Base-by-base conservation (phyloP, 2,329 filamentous ascomycete genomes). In the Claviceps paspali region DNA sequence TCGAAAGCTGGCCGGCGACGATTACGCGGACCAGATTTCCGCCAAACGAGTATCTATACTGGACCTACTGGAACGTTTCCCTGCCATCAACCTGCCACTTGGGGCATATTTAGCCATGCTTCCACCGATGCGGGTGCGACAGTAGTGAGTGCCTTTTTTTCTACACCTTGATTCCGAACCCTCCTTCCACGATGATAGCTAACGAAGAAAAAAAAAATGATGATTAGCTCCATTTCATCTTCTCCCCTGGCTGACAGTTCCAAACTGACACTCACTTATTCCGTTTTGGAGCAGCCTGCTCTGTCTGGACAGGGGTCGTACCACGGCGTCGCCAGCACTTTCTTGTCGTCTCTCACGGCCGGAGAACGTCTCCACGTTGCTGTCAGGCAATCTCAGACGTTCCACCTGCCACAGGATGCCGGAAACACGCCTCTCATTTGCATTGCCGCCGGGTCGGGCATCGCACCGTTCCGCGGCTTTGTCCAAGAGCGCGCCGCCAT, bases 121-220 rank as follows among this genome's bases (percentile, higher is more conserved):
- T 1, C 79, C 80, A 2, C 78, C 82, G 0, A 82, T 91, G 76
- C 75, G 81, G 21, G 67, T 82, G 28, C 70, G 81, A n/a, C 78
- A 83, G 53, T 86, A 86, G 54, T 62, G 46, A 46, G 55, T 43
- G 12, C 4, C 4, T 12, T 12, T 9, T 27, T 29, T 26, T 9
- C n/a, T 29, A n/a, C n/a, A n/a, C n/a, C n/a, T n/a, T n/a, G n/a
- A n/a, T n/a, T n/a, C n/a, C n/a, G n/a, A n/a, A n/a, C n/a, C n/a
- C n/a, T n/a, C n/a, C n/a, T n/a, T n/a, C n/a, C n/a, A n/a, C n/a
- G n/a, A n/a, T n/a, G n/a, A n/a, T n/a, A n/a, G n/a, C n/a, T n/a
- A n/a, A n/a, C n/a, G n/a, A n/a, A n/a, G n/a, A n/a, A n/a, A n/a
- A n/a, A n/a, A n/a, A 28, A n/a, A 6, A 28, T 15, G 12, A 8